Evolutionary conservation across 768 basidiomycete genomes (phyloP).

Genomic region (Pleurotus platypus): DNA sequence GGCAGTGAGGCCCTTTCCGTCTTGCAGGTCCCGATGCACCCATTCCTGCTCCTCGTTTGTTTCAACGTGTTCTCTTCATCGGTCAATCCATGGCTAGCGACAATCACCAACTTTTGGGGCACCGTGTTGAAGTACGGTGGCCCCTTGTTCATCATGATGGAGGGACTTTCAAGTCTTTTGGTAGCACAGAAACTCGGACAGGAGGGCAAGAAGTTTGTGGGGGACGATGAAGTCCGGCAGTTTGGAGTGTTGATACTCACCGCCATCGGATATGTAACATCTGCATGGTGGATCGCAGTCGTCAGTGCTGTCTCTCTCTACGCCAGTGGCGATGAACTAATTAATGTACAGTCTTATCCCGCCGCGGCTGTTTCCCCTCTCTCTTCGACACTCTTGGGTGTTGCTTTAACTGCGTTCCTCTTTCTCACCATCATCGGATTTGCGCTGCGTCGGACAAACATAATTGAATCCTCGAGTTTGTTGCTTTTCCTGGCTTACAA

Average conservation of each 20-base stretch:
- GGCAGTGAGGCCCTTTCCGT: conserved; percentile 69
- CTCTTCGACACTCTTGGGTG: conserved; percentile 85
- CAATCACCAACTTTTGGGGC: conserved; percentile 70
- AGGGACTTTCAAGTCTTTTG: conserved; percentile 80
- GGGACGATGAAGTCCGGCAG: conserved; percentile 70
- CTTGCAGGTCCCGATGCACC: conserved; percentile 83
- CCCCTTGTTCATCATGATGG: conserved; percentile 77
- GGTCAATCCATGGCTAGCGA: conserved; percentile 53
- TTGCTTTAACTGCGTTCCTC: conserved; percentile 81
- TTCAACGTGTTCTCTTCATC: conserved; percentile 80
- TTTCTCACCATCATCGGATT: conserved; percentile 94
- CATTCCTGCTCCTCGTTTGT: conserved; percentile 80
- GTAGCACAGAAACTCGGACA: conserved; percentile 82
- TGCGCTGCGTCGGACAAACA: conserved; percentile 81
- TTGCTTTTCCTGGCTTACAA: conserved; percentile 88
- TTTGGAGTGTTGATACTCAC: conserved; percentile 73
- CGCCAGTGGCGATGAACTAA: background rate
- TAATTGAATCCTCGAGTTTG: conserved; percentile 87
- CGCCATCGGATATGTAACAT: conserved; percentile 74
- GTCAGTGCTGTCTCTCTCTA: conserved; percentile 39
- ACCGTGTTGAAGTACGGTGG: conserved; percentile 65
- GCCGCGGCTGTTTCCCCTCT: conserved; percentile 80
- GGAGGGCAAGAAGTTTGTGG: conserved; percentile 67
- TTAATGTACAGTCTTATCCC: conserved; percentile 61
- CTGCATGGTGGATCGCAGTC: conserved; percentile 84